Evolutionary conservation across 1,284 basidiomycete genomes (phyloP).

Genomic region (Malassezia dermatis): DNA sequence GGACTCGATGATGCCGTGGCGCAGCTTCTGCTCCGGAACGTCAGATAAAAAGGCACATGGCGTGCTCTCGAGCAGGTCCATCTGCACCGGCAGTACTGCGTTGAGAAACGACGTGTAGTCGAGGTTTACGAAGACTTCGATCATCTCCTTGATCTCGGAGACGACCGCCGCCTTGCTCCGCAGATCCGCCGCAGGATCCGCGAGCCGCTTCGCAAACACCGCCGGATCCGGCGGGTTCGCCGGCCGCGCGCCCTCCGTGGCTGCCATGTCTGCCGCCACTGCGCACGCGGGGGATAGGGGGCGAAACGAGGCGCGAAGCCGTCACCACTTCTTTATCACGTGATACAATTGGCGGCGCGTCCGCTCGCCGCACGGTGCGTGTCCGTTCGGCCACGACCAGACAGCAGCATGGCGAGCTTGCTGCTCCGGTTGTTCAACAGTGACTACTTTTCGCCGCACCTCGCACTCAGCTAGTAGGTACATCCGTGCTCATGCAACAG

Average conservation of each 20-base stretch:
- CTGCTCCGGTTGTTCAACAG: conserved; percentile 44
- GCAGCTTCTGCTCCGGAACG: conserved; percentile 61
- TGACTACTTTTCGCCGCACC: conserved; percentile 45
- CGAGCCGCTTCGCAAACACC: conserved; percentile 10
- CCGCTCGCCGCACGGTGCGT: not conserved
- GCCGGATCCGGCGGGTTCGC: conserved; percentile 14
- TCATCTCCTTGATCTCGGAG: conserved; percentile 37
- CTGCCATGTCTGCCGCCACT: conserved; percentile 1
- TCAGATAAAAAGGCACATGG: conserved; percentile 69
- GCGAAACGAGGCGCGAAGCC: conserved; percentile 1
- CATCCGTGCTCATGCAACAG: not conserved
- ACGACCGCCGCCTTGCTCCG: conserved; percentile 28
- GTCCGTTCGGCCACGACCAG: not conserved
- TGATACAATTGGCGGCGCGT: not conserved
- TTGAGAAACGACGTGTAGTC: conserved; percentile 61
- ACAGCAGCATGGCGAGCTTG: conserved; percentile 34
- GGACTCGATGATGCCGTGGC: conserved; percentile 52
- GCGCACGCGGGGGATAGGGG: not conserved
- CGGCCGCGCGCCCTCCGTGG: conserved; percentile 9
- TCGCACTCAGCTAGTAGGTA: conserved; percentile 41
- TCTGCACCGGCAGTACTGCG: conserved; percentile 61
- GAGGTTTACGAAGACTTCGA: conserved; percentile 45
- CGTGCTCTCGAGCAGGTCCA: conserved; percentile 66
- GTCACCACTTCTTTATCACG: not conserved
- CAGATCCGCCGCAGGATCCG: conserved; percentile 20